Evolutionary conservation across 768 basidiomycete genomes (phyloP).

Genomic region (Lanmaoa rubissima): DNA sequence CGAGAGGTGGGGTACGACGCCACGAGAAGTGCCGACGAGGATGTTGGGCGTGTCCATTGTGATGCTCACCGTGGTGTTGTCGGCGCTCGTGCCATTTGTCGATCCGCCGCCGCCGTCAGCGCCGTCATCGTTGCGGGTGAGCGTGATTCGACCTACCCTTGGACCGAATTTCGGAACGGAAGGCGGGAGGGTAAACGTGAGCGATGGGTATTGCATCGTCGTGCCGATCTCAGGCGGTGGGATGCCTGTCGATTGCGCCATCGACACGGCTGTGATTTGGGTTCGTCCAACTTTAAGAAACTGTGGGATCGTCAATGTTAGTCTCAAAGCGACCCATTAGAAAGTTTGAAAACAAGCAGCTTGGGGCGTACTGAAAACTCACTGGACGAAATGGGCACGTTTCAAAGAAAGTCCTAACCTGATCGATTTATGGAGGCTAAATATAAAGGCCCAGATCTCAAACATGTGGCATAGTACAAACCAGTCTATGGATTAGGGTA

Average conservation of each 20-base stretch:
- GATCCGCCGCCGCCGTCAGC: background rate
- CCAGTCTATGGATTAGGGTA: no score
- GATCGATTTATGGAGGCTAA: background rate
- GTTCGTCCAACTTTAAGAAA: no score
- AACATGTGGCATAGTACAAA: no score
- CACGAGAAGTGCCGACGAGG: constrained; percentile 65
- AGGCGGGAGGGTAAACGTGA: constrained; percentile 18
- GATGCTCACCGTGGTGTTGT: constrained; percentile 15
- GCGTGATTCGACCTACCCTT: constrained; percentile 22
- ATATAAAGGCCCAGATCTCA: no score
- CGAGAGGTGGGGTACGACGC: constrained; percentile 71
- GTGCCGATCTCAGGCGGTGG: background rate
- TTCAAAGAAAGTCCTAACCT: background rate
- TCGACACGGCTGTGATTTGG: background rate
- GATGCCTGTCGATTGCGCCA: constrained; percentile 5
- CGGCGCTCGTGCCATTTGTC: background rate
- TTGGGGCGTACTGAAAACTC: background rate
- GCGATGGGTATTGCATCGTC: constrained; percentile 6
- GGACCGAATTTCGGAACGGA: constrained; percentile 23
- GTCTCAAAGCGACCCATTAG: no score
- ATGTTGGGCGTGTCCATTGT: constrained; percentile 60
- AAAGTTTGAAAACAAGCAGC: background rate
- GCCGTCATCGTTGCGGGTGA: constrained; percentile 11
- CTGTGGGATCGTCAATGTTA: background rate
- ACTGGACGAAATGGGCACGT: background rate